These are phyloP conservation scores for Prunus fruticosa DNA, from an alignment of 306 rosid genomes.

Conservation along the genomic window DNA sequence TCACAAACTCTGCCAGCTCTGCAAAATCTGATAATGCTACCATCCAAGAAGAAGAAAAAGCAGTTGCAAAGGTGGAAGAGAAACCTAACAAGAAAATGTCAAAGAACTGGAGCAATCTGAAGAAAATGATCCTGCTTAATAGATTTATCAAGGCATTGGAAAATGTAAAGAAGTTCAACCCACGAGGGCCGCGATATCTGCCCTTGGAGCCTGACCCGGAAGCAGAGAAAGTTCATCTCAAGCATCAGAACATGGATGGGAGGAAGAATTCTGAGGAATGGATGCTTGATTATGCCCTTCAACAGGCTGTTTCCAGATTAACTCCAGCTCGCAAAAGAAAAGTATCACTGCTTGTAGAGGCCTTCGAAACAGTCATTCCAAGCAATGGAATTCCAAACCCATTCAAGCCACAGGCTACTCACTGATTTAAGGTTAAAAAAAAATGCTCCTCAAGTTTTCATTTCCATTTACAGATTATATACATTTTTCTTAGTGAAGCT, in stretches of 20 bases:
- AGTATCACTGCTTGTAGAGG: slow-evolving; percentile 85
- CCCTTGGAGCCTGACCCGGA: slow-evolving; percentile 49
- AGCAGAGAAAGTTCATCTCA: slow-evolving; percentile 60
- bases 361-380: slow-evolving; percentile 87
- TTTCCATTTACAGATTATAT: neutral
- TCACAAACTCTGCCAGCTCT: neutral
- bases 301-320: slow-evolving; percentile 71
- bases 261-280: slow-evolving; percentile 86
- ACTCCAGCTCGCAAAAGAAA: slow-evolving; percentile 85
- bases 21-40: slow-evolving; percentile 8
- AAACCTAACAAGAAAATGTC: slow-evolving; percentile 37
- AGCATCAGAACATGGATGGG: slow-evolving; percentile 61
- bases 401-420: slow-evolving; percentile 24
- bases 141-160: slow-evolving; percentile 88
- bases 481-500: neutral
- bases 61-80: slow-evolving; percentile 25
- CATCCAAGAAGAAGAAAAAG: slow-evolving; percentile 28
- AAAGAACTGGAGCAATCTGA: slow-evolving; percentile 85
- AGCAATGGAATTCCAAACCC: slow-evolving; percentile 43
- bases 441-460: slow-evolving; percentile 10
- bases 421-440: slow-evolving; percentile 24
- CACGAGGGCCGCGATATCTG: slow-evolving; percentile 54
- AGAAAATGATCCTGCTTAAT: slow-evolving; percentile 64
- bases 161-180: slow-evolving; percentile 58
- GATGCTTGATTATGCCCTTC: slow-evolving; percentile 95